phyloP scores from a whole-genome alignment of 805 yeast genomes.

The Dipodascopsis uninucleata region DNA sequence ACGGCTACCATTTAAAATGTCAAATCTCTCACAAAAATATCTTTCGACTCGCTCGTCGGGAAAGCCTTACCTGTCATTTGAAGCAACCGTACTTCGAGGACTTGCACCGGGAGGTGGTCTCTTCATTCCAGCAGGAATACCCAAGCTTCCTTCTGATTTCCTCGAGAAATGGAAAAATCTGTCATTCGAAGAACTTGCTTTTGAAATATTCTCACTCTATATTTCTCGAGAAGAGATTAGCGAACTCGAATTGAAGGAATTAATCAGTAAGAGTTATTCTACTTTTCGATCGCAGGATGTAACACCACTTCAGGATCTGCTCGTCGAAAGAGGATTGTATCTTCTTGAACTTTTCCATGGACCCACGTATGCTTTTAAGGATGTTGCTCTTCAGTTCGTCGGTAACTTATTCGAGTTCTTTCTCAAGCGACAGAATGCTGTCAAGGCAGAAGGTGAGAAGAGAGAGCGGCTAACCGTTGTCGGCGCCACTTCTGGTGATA shows the following conservation, averaged over 20 bases:
- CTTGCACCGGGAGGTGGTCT: slow-evolving; percentile 96
- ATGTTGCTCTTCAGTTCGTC: slow-evolving; percentile 95
- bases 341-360: slow-evolving; percentile 95
- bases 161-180: slow-evolving; percentile 66
- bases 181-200: slow-evolving; percentile 82
- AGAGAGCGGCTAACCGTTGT: slow-evolving; percentile 89
- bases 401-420: slow-evolving; percentile 96
- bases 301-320: slow-evolving; percentile 68
- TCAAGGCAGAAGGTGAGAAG: slow-evolving; percentile 38
- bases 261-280: slow-evolving; percentile 73
- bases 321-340: slow-evolving; percentile 58
- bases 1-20: too few relatives aligned
- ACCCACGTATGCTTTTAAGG: slow-evolving; percentile 98
- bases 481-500: slow-evolving; percentile 99
- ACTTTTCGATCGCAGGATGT: slow-evolving; percentile 86
- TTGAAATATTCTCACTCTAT: slow-evolving; percentile 77
- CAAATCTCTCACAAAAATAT: slow-evolving; percentile 33
- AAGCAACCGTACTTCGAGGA: slow-evolving; percentile 54
- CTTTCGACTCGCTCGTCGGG: slow-evolving; percentile 42
- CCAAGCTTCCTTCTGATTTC: slow-evolving; percentile 57
- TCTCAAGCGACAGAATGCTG: slow-evolving; percentile 66
- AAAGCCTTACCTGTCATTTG: slow-evolving; percentile 36
- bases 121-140: slow-evolving; percentile 81
- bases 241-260: slow-evolving; percentile 55
- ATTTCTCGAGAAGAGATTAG: slow-evolving; percentile 71